phyloP scores from a whole-genome alignment of 2,329 filamentous ascomycete genomes.

The Ophiosphaerella narmari region DNA sequence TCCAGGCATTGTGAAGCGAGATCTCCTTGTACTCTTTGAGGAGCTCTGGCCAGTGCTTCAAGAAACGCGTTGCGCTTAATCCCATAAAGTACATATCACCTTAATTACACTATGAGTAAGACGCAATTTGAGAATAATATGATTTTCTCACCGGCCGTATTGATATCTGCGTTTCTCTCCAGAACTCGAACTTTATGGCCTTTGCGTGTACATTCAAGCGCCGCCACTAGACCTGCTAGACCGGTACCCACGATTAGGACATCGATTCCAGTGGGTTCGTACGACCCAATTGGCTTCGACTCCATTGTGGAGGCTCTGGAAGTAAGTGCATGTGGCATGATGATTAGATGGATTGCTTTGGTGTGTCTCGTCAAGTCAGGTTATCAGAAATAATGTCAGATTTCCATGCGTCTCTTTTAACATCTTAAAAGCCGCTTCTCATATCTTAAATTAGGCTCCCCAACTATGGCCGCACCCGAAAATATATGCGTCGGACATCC shows the following conservation, averaged over 20 bases:
- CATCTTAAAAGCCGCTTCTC: constrained; percentile 17
- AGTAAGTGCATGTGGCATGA: constrained; percentile 50
- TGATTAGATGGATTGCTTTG: constrained; percentile 5
- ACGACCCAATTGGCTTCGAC: constrained; percentile 58
- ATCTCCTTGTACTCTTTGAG: constrained; percentile 57
- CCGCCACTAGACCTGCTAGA: constrained; percentile 45
- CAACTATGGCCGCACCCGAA: constrained; percentile 12
- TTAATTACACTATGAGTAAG: constrained; percentile 24
- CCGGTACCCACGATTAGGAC: constrained; percentile 49
- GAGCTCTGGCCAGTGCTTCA: constrained; percentile 62
- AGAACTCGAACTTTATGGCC: constrained; percentile 48
- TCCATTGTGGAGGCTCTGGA: constrained; percentile 54
- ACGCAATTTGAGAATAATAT: not conserved
- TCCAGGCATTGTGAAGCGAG: constrained; percentile 60
- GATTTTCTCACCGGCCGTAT: constrained; percentile 54
- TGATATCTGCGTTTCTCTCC: constrained; percentile 54
- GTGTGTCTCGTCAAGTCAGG: constrained; percentile 5
- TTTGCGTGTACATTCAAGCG: constrained; percentile 47
- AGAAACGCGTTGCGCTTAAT: constrained; percentile 59
- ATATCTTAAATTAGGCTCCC: constrained; percentile 25
- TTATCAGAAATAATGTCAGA: constrained; percentile 7
- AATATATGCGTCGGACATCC: constrained; percentile 27
- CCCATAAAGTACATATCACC: constrained; percentile 67
- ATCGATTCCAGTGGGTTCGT: constrained; percentile 49
- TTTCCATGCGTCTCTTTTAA: constrained; percentile 7